A percentile compares a stretch with the other conserved stretches of the same genome.
phyloP scores from a whole-genome alignment of 1,284 basidiomycete species.

The Waitea zeae region DNA sequence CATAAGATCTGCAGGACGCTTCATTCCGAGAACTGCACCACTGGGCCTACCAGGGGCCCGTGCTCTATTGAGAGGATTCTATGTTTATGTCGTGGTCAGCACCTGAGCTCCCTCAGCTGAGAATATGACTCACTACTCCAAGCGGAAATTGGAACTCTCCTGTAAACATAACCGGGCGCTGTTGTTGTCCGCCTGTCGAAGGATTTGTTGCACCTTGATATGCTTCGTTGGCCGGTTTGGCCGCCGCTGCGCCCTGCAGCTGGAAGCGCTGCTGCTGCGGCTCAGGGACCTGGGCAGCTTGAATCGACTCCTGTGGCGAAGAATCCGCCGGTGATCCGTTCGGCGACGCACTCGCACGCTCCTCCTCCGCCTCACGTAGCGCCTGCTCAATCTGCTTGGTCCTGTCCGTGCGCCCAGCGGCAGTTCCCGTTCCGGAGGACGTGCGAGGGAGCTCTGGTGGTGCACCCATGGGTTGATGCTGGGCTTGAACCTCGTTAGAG shows the following conservation, averaged over 20 bases:
- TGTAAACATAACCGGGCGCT: too few relatives aligned
- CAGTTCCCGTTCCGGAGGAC: too few relatives aligned
- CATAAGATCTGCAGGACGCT: slow-evolving; percentile 8
- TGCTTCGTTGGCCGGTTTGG: slow-evolving; percentile 1
- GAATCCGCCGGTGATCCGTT: neutral
- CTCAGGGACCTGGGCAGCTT: neutral
- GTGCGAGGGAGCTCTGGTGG: neutral
- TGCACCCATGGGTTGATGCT: neutral
- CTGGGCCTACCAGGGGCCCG: slow-evolving; percentile 3
- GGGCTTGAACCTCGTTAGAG: neutral
- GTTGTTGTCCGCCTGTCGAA: slow-evolving; percentile 22
- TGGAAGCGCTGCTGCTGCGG: slow-evolving; percentile 1
- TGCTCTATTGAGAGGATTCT: slow-evolving; percentile 2
- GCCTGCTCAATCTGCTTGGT: too few relatives aligned
- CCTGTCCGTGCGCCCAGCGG: too few relatives aligned
- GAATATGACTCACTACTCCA: slow-evolving; percentile 19
- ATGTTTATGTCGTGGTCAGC: slow-evolving; percentile 1
- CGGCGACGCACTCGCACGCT: neutral
- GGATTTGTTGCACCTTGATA: slow-evolving; percentile 11
- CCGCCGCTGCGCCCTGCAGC: slow-evolving; percentile 6
- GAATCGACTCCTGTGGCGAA: neutral
- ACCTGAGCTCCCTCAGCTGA: neutral
- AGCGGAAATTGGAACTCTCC: slow-evolving; percentile 36
- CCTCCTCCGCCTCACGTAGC: neutral
- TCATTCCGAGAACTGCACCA: slow-evolving; percentile 5